Conservation (phyloP, 768 basidiomycete genomes). For the Pleurotus cornucopiae region DNA sequence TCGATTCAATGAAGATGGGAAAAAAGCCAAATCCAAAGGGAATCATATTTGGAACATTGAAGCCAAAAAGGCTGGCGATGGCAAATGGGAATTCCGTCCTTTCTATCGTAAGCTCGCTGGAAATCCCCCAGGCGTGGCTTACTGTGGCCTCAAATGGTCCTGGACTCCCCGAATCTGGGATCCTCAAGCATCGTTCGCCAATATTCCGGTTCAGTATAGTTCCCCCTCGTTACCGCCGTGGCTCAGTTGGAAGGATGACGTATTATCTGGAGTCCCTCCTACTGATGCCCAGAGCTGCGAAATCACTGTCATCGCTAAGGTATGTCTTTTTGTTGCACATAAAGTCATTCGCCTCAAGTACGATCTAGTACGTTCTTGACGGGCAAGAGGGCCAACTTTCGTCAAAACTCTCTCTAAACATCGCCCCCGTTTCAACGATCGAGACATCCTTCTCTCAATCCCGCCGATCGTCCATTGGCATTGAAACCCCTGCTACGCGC, state of each 20-base stretch:
- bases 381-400: slow-evolving; percentile 67
- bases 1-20: slow-evolving; percentile 97
- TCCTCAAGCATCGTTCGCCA: slow-evolving; percentile 75
- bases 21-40: slow-evolving; percentile 98
- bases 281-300: slow-evolving; percentile 72
- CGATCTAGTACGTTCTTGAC: slow-evolving; percentile 60
- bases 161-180: slow-evolving; percentile 98
- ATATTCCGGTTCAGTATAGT: slow-evolving; percentile 70
- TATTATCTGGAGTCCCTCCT: slow-evolving; percentile 76
- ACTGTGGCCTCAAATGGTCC: slow-evolving; percentile 74
- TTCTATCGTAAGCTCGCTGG: slow-evolving; percentile 89
- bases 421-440: slow-evolving; percentile 56
- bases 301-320: slow-evolving; percentile 73
- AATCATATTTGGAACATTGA: slow-evolving; percentile 99
- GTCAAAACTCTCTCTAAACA: slow-evolving; percentile 65
- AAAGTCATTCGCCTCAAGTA: too few relatives aligned
- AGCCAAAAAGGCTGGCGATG: slow-evolving; percentile 76
- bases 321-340: slow-evolving; percentile 21
- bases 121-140: slow-evolving; percentile 75
- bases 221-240: slow-evolving; percentile 83
- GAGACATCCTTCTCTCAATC: slow-evolving; percentile 38
- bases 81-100: slow-evolving; percentile 83
- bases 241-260: slow-evolving; percentile 85
- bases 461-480: slow-evolving; percentile 38
- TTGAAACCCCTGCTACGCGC: slow-evolving; percentile 30